phyloP scores from a whole-genome alignment of 1,284 basidiomycete genomes.

The Sporisorium reilianum region DNA sequence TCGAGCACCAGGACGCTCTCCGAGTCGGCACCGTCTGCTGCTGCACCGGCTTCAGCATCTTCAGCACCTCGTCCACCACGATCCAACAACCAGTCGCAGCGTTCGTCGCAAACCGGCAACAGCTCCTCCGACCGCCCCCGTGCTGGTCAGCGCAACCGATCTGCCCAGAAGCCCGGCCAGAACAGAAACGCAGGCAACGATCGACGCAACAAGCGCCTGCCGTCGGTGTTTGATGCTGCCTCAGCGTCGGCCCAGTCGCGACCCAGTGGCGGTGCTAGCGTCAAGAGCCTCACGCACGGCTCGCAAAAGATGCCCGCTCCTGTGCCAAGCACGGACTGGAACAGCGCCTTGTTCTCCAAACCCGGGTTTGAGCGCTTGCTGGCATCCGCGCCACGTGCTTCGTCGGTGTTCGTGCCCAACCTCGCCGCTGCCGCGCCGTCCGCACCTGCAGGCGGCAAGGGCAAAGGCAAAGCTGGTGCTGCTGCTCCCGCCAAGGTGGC shows the following conservation, averaged over 20 bases:
- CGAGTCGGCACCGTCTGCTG: conserved; percentile 13
- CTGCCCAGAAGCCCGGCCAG: not conserved
- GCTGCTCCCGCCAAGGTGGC: conserved; percentile 15
- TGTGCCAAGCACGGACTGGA: conserved; percentile 37
- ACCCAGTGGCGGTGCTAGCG: not conserved
- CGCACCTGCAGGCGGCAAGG: conserved; percentile 28
- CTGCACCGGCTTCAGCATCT: conserved; percentile 2
- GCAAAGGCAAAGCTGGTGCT: conserved; percentile 30
- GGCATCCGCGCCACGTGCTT: conserved; percentile 22
- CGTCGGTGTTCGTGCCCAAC: conserved; percentile 24
- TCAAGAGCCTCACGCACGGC: conserved; percentile 11
- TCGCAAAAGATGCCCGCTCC: conserved; percentile 23
- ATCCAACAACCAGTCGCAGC: conserved; percentile 18
- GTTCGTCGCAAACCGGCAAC: conserved; percentile 8
- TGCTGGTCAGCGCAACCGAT: conserved; percentile 13
- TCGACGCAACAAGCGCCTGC: conserved; percentile 36
- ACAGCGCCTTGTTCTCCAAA: conserved; percentile 33
- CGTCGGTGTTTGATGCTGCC: conserved; percentile 34
- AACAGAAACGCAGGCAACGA: conserved; percentile 21
- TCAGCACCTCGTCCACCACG: conserved; percentile 18
- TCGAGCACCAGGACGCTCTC: conserved; percentile 15
- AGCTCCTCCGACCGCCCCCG: conserved; percentile 23
- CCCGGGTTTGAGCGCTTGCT: conserved; percentile 36
- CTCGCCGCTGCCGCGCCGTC: conserved; percentile 20
- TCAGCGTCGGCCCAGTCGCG: conserved; percentile 11